Evolutionary conservation across 2,329 filamentous ascomycete species (phyloP).

Genomic region (Fusarium stilboides): DNA sequence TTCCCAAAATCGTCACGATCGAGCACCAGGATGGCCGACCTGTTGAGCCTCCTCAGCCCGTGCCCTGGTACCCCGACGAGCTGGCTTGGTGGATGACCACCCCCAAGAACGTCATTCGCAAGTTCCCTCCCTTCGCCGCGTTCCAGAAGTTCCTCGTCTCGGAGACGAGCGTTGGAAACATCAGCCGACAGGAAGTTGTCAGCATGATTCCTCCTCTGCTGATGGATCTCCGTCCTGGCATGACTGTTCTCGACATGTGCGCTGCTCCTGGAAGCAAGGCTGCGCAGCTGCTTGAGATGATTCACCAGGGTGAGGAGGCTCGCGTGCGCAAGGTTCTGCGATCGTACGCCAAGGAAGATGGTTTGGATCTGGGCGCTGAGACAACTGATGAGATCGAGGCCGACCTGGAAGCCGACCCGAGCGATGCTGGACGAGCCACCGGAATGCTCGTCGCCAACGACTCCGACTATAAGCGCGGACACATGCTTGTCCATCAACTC

Average conservation of each 20-base stretch:
- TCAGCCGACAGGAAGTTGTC: conserved; percentile 96
- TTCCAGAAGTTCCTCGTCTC: conserved; percentile 99
- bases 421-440: conserved; percentile 88
- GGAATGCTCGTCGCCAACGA: conserved; percentile 96
- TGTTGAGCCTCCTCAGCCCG: conserved; percentile 85
- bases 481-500: conserved; percentile 97
- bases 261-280: conserved; percentile 98
- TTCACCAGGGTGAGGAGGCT: conserved; percentile 93
- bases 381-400: conserved; percentile 63
- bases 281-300: conserved; percentile 93
- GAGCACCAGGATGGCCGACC: conserved; percentile 84
- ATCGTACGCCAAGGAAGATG: conserved; percentile 73
- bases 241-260: conserved; percentile 95
- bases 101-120: conserved; percentile 94
- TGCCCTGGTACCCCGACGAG: conserved; percentile 94
- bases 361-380: conserved; percentile 66
- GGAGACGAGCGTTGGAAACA: conserved; percentile 97
- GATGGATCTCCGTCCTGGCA: conserved; percentile 90
- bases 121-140: conserved; percentile 92
- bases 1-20: conserved; percentile 90
- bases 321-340: conserved; percentile 81
- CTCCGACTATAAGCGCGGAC: conserved; percentile 94
- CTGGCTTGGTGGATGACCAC: conserved; percentile 99
- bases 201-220: conserved; percentile 98
- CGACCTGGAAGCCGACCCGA: conserved; percentile 71